Evolutionary conservation across 768 basidiomycete genomes (phyloP).

Genomic region (Auriscalpium microsporum): DNA sequence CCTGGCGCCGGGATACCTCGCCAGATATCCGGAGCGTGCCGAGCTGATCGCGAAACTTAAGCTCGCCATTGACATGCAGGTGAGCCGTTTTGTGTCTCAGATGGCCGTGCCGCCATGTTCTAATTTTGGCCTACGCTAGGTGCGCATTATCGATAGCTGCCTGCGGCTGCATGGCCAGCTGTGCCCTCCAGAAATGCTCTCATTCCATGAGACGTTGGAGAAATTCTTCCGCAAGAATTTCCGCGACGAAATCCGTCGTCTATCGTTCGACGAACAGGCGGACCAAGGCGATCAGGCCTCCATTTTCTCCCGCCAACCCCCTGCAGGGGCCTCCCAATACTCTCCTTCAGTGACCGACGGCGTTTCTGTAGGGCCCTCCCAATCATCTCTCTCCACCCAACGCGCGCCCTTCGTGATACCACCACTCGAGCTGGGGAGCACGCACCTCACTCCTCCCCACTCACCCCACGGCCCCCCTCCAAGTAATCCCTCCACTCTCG

Average conservation of each 20-base stretch:
- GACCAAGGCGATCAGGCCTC: slow-evolving; percentile 23
- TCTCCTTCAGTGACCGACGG: slow-evolving; percentile 20
- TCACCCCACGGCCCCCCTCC: slow-evolving; percentile 18
- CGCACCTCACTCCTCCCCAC: slow-evolving; percentile 36
- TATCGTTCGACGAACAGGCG: slow-evolving; percentile 49
- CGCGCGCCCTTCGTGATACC: slow-evolving; percentile 34
- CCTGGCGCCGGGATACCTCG: slow-evolving; percentile 60
- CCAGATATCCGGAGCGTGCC: slow-evolving; percentile 58
- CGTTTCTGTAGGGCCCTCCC: slow-evolving; percentile 35
- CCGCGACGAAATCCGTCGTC: slow-evolving; percentile 67
- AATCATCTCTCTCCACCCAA: slow-evolving; percentile 12
- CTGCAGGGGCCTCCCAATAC: slow-evolving; percentile 5
- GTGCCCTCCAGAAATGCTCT: slow-evolving; percentile 81
- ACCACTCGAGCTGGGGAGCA: slow-evolving; percentile 43
- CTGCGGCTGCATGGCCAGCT: slow-evolving; percentile 75
- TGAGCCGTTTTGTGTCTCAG: slow-evolving; percentile 22
- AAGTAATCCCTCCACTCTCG: slow-evolving; percentile 12
- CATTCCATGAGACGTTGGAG: slow-evolving; percentile 86
- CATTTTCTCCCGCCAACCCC: slow-evolving; percentile 3
- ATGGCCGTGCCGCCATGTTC: background rate
- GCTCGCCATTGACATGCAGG: slow-evolving; percentile 74
- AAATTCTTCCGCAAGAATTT: slow-evolving; percentile 82
- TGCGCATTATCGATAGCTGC: slow-evolving; percentile 75
- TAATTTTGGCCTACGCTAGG: slow-evolving; percentile 28
- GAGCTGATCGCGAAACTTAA: slow-evolving; percentile 68